Conservation (phyloP, 2,329 filamentous ascomycete genomes). For the Sporothrix phasma region DNA sequence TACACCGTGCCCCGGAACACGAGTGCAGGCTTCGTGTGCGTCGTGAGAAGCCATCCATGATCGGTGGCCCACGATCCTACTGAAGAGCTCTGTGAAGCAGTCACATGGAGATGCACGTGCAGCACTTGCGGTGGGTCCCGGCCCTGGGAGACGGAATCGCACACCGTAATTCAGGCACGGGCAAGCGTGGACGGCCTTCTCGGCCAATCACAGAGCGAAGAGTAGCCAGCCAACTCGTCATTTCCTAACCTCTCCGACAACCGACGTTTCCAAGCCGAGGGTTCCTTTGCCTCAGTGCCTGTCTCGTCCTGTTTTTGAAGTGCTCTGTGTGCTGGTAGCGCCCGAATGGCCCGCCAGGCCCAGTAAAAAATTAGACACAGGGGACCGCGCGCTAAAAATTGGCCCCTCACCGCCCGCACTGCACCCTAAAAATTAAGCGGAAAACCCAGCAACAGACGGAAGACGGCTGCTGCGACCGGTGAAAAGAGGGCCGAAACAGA, state of each 20-base stretch:
- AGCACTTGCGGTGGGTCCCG: not conserved
- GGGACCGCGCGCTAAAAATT: not conserved
- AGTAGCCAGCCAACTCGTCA: not conserved
- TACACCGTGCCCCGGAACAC: not conserved
- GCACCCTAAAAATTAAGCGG: not conserved
- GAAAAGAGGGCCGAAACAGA: constrained; percentile 17
- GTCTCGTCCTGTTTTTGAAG: not conserved
- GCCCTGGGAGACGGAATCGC: not conserved
- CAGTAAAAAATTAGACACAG: constrained; percentile 2
- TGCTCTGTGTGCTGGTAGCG: not conserved
- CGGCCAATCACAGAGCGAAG: constrained; percentile 8
- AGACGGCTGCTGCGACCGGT: constrained; percentile 10
- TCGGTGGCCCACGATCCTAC: not conserved
- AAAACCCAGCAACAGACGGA: not conserved
- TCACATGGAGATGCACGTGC: constrained; percentile 11
- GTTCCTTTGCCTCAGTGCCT: not conserved
- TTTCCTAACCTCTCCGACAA: constrained; percentile 19
- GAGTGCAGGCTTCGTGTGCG: constrained; percentile 4
- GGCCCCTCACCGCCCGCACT: constrained; percentile 3
- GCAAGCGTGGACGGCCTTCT: not conserved
- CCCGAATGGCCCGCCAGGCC: constrained; percentile 5
- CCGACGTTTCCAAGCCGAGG: constrained; percentile 14
- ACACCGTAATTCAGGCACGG: not conserved
- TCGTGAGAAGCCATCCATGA: not conserved
- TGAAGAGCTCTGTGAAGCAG: not conserved